These are phyloP conservation scores for Colletotrichum eleusines DNA, from an alignment of 2,329 filamentous ascomycete genomes.

Conservation along the genomic window DNA sequence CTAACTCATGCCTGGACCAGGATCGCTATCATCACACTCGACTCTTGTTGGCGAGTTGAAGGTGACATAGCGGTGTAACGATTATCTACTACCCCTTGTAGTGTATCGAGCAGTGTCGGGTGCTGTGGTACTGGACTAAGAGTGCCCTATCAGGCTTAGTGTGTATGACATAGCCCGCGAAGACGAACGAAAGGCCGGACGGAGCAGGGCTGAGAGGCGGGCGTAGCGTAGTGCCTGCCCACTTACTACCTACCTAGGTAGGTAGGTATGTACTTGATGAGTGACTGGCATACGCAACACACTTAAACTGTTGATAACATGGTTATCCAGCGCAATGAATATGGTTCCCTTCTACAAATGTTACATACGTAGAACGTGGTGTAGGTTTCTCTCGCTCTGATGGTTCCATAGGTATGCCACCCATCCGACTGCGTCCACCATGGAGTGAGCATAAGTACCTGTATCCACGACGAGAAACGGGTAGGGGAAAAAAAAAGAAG, in stretches of 20 bases:
- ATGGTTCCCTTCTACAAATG: background rate
- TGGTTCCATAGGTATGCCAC: background rate
- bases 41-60: background rate
- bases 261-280: background rate
- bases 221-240: too few relatives aligned
- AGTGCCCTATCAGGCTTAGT: background rate
- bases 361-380: too few relatives aligned
- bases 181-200: background rate
- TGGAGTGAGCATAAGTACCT: background rate
- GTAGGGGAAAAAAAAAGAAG: background rate
- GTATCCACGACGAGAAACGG: background rate
- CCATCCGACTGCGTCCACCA: background rate
- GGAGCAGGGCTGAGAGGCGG: conserved; percentile 2
- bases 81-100: background rate
- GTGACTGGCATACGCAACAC: background rate
- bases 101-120: background rate
- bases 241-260: too few relatives aligned
- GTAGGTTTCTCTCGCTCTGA: background rate
- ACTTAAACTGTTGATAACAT: background rate
- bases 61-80: background rate
- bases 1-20: background rate
- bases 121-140: background rate
- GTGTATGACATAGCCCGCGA: background rate
- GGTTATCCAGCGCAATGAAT: background rate
- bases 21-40: background rate